phyloP scores from a whole-genome alignment of 148 eudicot species.

The Amaranthus hypochondriacus region DNA sequence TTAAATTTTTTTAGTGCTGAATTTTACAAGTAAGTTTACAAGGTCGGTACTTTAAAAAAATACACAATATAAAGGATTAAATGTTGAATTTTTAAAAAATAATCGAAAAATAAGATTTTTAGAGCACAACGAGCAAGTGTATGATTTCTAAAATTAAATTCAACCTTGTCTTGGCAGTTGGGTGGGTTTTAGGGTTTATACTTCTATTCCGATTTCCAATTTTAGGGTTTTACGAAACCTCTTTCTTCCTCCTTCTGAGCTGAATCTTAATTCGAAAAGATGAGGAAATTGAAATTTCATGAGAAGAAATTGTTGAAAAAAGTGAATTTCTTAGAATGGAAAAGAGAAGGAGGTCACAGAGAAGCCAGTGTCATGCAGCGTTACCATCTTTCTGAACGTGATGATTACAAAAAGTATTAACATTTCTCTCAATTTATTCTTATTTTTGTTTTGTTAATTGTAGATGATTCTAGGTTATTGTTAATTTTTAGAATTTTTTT shows the following conservation, averaged over 20 bases:
- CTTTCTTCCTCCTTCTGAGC: background rate
- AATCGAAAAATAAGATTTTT: too few relatives aligned
- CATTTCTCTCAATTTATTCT: background rate
- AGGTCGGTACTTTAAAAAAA: too few relatives aligned
- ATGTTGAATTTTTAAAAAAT: too few relatives aligned
- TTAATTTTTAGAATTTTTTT: background rate
- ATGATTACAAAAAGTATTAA: conserved; percentile 85
- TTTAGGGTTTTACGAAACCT: background rate
- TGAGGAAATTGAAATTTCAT: conserved; percentile 78
- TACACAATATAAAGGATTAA: too few relatives aligned
- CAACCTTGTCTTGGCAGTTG: too few relatives aligned
- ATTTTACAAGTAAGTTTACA: too few relatives aligned
- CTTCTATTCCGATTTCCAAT: too few relatives aligned
- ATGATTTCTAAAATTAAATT: too few relatives aligned
- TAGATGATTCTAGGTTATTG: background rate
- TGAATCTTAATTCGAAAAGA: conserved; percentile 9
- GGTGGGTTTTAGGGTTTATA: too few relatives aligned
- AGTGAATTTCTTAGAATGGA: conserved; percentile 70
- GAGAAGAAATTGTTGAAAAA: conserved; percentile 78
- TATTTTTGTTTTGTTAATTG: background rate
- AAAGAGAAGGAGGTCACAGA: conserved; percentile 87
- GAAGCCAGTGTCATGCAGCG: conserved; percentile 73
- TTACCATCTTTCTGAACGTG: conserved; percentile 74
- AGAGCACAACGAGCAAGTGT: too few relatives aligned
- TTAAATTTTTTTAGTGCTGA: too few relatives aligned